These are phyloP conservation scores for Tetracentron sinense DNA, from an alignment of 164 flowering plant species.

Conservation along the genomic window DNA sequence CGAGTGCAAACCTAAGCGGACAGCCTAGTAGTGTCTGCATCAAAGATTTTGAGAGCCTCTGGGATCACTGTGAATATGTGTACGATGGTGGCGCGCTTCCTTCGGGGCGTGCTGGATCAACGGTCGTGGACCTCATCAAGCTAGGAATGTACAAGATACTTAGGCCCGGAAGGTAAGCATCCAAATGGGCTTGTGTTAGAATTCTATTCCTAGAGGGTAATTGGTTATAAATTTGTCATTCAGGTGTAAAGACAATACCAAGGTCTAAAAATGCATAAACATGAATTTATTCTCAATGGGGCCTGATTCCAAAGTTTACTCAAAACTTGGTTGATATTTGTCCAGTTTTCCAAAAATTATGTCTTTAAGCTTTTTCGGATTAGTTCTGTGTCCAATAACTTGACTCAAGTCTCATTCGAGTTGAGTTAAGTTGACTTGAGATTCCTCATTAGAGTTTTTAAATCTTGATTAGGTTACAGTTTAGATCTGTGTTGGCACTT, in stretches of 20 bases:
- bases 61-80: slow-evolving; percentile 83
- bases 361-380: no score
- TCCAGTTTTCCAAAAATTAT: no score
- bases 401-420: no score
- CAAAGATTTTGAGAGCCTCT: slow-evolving; percentile 74
- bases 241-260: background rate
- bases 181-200: background rate
- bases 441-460: no score
- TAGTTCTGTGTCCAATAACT: no score
- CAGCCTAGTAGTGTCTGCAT: slow-evolving; percentile 78
- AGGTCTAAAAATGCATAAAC: background rate
- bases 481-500: no score
- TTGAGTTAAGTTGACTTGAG: no score
- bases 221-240: background rate
- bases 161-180: slow-evolving; percentile 79
- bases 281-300: background rate
- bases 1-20: slow-evolving; percentile 90
- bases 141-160: slow-evolving; percentile 74
- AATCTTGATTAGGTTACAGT: no score
- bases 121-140: slow-evolving; percentile 73
- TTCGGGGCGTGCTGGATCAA: slow-evolving; percentile 89
- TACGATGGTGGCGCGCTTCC: slow-evolving; percentile 88
- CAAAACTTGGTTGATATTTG: no score
- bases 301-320: background rate
- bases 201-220: background rate